These are phyloP conservation scores for Patellaria atrata DNA, from an alignment of 495 filamentous ascomycete genomes.

Conservation along the genomic window DNA sequence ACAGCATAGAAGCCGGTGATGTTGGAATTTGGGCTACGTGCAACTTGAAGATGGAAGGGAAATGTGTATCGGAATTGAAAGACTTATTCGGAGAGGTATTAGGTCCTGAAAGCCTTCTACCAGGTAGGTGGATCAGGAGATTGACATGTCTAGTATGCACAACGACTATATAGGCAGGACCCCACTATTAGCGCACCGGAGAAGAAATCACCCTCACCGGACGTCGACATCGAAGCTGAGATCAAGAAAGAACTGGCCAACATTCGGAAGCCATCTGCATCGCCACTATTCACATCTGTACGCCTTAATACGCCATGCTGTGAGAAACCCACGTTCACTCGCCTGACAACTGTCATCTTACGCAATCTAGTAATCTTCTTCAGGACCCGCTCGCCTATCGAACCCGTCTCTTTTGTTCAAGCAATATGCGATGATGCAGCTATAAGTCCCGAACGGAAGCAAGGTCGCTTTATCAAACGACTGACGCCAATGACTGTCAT, in stretches of 20 bases:
- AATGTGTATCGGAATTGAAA: constrained; percentile 56
- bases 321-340: constrained; percentile 25
- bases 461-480: constrained; percentile 63
- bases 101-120: constrained; percentile 1
- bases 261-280: constrained; percentile 38
- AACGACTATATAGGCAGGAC: constrained; percentile 45
- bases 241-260: constrained; percentile 64
- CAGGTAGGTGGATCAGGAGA: not conserved
- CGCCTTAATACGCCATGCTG: constrained; percentile 65
- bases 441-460: constrained; percentile 36
- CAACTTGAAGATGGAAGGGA: constrained; percentile 62
- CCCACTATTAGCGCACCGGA: too few relatives aligned
- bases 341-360: constrained; percentile 2
- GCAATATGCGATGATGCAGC: constrained; percentile 54
- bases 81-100: constrained; percentile 63
- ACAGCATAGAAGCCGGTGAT: constrained; percentile 46
- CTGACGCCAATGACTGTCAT: constrained; percentile 66
- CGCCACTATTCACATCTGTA: constrained; percentile 44
- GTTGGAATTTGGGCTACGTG: constrained; percentile 83
- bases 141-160: constrained; percentile 34
- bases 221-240: constrained; percentile 64
- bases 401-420: constrained; percentile 68
- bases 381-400: constrained; percentile 50
- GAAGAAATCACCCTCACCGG: too few relatives aligned
- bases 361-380: constrained; percentile 43